Base-by-base conservation (phyloP, 176 grass and related monocot genomes). In the Zoysia pacifica region DNA sequence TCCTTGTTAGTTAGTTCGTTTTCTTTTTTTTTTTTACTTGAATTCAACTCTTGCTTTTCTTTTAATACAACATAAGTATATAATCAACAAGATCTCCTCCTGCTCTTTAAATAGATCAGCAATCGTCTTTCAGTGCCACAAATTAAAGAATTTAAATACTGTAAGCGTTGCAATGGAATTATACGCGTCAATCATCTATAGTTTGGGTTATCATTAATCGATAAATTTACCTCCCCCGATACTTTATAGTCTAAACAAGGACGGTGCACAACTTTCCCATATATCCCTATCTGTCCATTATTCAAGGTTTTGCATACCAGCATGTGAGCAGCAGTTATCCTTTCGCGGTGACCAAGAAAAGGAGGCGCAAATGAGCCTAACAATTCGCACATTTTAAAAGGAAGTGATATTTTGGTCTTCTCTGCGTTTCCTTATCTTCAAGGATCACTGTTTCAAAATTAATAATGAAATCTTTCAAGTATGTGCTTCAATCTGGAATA, bases 261-360 rank as follows among this genome's bases (percentile, higher is more conserved):
- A 38, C 40, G 19, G 65, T 51, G 9, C 46, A 64, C 44, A 50
- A 19, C 53, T 41, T 49, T 18, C 8, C 37, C 73, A 70, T 62
- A 19, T 28, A 48, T 13, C 5, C 5, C 45, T 77, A 38, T 9
- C 63, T 42, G 16, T 39, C 6, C 14, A 39, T 59, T 59, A 58
- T 50, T 65, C 65, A 61, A 40, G 15, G 43, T 15, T 68, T 52
- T 43, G 38, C 2, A 56, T 19, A 56, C 11, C 40, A 73, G 45
- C 59, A 79, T 65, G 48, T 16, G 14, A 67, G 41, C 52, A 36
- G 59, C 14, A 67, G 69, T 4, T 42, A 59, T 73, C 63, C 53
- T 3, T 65, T 36, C 48, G 15, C 53, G 83, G 41, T 41, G 11
- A 67, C 16, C 20, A 11, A 65, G 7, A 16, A 85, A 65, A 7